Evolutionary conservation across 2,329 filamentous ascomycete genomes (phyloP).

Genomic region (Sclerotinia spermophila): DNA sequence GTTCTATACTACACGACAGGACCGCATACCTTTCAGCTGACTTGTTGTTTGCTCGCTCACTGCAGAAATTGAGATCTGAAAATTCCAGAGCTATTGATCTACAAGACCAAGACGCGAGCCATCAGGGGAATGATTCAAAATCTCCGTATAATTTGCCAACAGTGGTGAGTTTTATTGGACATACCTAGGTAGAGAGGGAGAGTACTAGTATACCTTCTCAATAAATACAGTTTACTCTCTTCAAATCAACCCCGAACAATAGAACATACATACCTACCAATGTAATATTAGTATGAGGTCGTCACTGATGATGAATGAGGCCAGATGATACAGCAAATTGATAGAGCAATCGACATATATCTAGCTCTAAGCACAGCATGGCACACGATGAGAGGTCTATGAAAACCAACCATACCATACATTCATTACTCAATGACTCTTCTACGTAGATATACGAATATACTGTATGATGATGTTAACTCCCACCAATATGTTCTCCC

Average conservation of each 20-base stretch:
- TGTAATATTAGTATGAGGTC: neutral
- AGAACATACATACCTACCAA: neutral
- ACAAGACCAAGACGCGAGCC: neutral
- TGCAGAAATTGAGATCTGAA: neutral
- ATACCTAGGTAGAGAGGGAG: too few species aligned
- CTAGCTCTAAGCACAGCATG: neutral
- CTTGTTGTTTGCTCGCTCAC: neutral
- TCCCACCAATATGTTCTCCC: neutral
- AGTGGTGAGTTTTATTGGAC: neutral
- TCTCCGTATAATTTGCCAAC: neutral
- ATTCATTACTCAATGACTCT: neutral
- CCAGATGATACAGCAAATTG: neutral
- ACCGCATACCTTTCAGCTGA: neutral
- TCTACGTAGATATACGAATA: neutral
- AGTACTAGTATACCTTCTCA: neutral
- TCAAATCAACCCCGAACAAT: neutral
- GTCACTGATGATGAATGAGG: neutral
- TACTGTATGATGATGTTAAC: neutral
- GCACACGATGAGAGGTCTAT: neutral
- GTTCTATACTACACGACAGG: neutral
- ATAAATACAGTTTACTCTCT: neutral
- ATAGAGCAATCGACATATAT: neutral
- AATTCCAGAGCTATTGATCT: neutral
- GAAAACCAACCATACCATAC: neutral
- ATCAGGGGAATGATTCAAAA: neutral